A percentile compares a stretch with the other conserved stretches of the same genome.
phyloP scores from a whole-genome alignment of 768 basidiomycete genomes.

The Boletus eberwhitei region DNA sequence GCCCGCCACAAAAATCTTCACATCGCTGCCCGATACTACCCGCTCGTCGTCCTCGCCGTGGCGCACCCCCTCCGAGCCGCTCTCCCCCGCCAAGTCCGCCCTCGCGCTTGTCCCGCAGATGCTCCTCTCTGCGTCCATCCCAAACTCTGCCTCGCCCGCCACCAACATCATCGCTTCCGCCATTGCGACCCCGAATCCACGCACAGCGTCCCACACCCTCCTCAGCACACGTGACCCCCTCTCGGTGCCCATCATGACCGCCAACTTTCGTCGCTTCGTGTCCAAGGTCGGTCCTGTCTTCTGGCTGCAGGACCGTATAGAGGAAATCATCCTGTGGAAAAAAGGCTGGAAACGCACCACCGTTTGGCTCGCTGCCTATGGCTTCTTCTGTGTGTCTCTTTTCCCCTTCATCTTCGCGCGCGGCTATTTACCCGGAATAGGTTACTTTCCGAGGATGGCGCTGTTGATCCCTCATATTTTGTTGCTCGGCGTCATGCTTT shows the following conservation, averaged over 20 bases:
- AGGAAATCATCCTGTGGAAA: conserved; percentile 51
- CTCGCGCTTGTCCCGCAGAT: conserved; percentile 41
- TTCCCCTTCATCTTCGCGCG: not conserved
- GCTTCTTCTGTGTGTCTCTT: conserved; percentile 67
- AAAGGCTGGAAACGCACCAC: conserved; percentile 63
- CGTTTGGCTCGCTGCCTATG: conserved; percentile 74
- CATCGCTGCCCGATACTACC: conserved; percentile 36
- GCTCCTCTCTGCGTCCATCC: conserved; percentile 25
- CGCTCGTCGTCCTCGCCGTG: conserved; percentile 9
- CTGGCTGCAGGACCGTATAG: conserved; percentile 85
- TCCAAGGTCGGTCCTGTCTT: conserved; percentile 74
- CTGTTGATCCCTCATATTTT: conserved; percentile 65
- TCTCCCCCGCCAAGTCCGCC: conserved; percentile 30
- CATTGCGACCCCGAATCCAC: conserved; percentile 24
- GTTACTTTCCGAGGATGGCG: conserved; percentile 71
- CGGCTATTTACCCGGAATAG: conserved; percentile 34
- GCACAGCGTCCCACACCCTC: conserved; percentile 23
- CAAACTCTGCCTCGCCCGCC: conserved; percentile 16
- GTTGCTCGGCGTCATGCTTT: conserved; percentile 63
- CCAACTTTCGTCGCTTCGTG: conserved; percentile 39
- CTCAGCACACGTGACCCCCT: conserved; percentile 65
- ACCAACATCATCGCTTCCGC: conserved; percentile 13
- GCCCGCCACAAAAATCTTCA: conserved; percentile 40
- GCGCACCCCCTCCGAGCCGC: not conserved
- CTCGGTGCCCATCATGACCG: conserved; percentile 69